These are phyloP conservation scores for Albugo candida DNA, from an alignment of 352 stramenopile species.

Conservation along the genomic window DNA sequence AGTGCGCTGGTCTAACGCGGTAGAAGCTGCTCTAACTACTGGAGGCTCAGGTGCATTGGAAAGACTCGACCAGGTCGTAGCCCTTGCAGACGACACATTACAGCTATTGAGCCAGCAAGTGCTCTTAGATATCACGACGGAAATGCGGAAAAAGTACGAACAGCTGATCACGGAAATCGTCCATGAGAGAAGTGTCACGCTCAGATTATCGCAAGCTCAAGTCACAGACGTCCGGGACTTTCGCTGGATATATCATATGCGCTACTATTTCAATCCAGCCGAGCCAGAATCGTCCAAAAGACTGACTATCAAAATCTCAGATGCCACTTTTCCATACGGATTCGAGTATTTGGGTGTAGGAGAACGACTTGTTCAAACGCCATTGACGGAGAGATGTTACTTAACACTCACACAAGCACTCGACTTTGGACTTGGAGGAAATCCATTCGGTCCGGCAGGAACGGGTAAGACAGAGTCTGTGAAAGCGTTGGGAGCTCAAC, in stretches of 20 bases:
- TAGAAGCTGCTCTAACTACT: slow-evolving; percentile 81
- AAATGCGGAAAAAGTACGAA: slow-evolving; percentile 97
- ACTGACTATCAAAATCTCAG: slow-evolving; percentile 93
- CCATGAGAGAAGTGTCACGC: slow-evolving; percentile 96
- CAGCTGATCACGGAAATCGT: slow-evolving; percentile 99
- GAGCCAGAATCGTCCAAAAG: slow-evolving; percentile 80
- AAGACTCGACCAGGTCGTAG: slow-evolving; percentile 13
- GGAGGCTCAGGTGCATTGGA: slow-evolving; percentile 19
- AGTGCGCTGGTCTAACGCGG: slow-evolving; percentile 91
- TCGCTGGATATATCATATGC: slow-evolving; percentile 98
- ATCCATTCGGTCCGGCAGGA: slow-evolving; percentile 97
- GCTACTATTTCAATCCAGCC: slow-evolving; percentile 89
- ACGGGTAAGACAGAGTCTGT: slow-evolving; percentile 99
- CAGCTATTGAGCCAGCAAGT: slow-evolving; percentile 94
- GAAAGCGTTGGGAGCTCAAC: slow-evolving; percentile 95
- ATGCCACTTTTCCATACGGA: slow-evolving; percentile 96
- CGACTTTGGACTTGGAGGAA: slow-evolving; percentile 96
- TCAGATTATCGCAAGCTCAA: slow-evolving; percentile 73
- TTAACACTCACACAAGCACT: slow-evolving; percentile 98
- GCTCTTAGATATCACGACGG: slow-evolving; percentile 84
- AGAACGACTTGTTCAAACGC: slow-evolving; percentile 98
- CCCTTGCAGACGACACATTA: slow-evolving; percentile 72
- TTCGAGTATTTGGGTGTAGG: slow-evolving; percentile 99
- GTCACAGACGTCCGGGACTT: slow-evolving; percentile 87
- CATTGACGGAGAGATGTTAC: slow-evolving; percentile 98